Evolutionary conservation across 2,329 filamentous ascomycete genomes (phyloP).

Genomic region (Ophiostoma angusticollis): DNA sequence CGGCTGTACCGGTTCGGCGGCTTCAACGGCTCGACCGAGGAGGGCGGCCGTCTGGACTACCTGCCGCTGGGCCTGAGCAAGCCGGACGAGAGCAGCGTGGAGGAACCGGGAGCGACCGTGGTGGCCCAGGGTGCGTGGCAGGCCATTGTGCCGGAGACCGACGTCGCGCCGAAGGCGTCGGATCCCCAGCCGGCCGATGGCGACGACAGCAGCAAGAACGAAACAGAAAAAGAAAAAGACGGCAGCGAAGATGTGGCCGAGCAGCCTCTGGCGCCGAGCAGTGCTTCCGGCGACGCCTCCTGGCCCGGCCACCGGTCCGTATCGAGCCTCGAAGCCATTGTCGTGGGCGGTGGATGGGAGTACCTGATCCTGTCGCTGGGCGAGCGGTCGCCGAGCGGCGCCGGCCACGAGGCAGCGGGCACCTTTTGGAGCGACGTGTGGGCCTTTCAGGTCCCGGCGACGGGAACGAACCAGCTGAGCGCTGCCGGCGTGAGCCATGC

Average conservation of each 20-base stretch:
- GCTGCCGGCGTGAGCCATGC: constrained; percentile 43
- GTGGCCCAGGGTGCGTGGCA: constrained; percentile 41
- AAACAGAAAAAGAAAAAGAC: constrained; percentile 1
- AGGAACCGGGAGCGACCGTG: constrained; percentile 35
- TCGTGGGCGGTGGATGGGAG: constrained; percentile 45
- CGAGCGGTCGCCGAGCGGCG: constrained; percentile 35
- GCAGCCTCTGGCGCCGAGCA: not conserved
- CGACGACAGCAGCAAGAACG: constrained; percentile 15
- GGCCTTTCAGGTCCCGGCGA: constrained; percentile 50
- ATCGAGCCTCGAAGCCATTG: constrained; percentile 40
- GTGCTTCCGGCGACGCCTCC: constrained; percentile 6
- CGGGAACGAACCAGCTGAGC: constrained; percentile 39
- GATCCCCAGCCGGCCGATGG: constrained; percentile 15
- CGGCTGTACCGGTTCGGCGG: constrained; percentile 70
- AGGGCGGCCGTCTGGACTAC: constrained; percentile 61
- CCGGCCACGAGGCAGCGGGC: constrained; percentile 38
- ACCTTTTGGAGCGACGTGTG: constrained; percentile 49
- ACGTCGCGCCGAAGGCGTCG: too few relatives aligned
- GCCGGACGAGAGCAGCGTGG: constrained; percentile 34
- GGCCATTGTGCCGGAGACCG: constrained; percentile 17
- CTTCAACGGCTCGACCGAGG: constrained; percentile 56
- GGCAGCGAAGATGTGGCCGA: constrained; percentile 19
- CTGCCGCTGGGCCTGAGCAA: constrained; percentile 43
- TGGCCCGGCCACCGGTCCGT: constrained; percentile 44
- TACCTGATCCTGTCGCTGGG: constrained; percentile 51